These are phyloP conservation scores for Phalaenopsis aphrodite DNA, from an alignment of 106 monocot species.

Conservation along the genomic window DNA sequence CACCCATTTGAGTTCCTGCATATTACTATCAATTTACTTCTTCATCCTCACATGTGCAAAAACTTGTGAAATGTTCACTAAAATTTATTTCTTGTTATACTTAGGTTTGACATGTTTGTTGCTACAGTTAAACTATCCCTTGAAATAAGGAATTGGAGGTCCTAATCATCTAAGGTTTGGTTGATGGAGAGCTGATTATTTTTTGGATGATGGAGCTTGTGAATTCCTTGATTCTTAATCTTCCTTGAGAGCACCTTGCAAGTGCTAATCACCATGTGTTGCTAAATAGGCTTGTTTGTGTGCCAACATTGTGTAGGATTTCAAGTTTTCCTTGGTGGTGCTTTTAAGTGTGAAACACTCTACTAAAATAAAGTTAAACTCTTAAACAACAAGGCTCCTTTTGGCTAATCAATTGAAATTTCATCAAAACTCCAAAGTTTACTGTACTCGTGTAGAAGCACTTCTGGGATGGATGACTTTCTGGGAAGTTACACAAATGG, in stretches of 20 bases:
- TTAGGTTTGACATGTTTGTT: not conserved
- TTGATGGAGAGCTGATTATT: not conserved
- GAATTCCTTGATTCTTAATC: not conserved
- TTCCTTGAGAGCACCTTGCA: not conserved
- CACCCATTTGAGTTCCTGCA: not conserved
- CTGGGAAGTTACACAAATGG: too few relatives aligned
- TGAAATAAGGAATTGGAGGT: not conserved
- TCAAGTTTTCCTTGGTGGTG: too few relatives aligned
- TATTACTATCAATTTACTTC: too few relatives aligned
- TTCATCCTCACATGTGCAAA: not conserved
- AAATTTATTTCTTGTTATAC: not conserved
- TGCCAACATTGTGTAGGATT: not conserved
- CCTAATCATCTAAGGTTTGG: not conserved
- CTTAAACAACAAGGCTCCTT: too few relatives aligned
- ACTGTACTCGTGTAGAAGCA: too few relatives aligned
- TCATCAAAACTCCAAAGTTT: too few relatives aligned
- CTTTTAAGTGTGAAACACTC: not conserved
- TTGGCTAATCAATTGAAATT: too few relatives aligned
- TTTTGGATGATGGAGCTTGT: not conserved
- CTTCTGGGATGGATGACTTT: too few relatives aligned
- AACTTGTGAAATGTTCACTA: not conserved
- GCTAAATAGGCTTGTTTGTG: not conserved
- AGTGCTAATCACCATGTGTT: not conserved
- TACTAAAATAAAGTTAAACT: too few relatives aligned
- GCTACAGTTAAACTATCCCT: not conserved